A percentile compares a stretch with the other conserved stretches of the same genome.
phyloP scores from a whole-genome alignment of 768 basidiomycete genomes.

The Suillus sp. region DNA sequence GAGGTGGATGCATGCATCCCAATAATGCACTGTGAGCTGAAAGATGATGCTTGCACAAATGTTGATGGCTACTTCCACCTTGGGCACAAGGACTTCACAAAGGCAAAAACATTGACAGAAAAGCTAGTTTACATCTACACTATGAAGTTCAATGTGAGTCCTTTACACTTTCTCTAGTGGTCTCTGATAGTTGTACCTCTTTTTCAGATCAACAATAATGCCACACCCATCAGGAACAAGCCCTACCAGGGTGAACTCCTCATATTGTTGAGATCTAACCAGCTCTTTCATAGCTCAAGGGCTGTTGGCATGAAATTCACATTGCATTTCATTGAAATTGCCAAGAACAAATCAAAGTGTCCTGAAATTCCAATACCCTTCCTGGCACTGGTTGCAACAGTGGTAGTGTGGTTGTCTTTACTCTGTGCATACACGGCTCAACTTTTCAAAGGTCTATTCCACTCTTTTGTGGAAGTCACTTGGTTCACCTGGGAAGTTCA shows the following conservation, averaged over 20 bases:
- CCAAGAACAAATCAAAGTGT: not conserved
- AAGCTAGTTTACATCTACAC: not conserved
- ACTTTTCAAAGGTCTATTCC: not conserved
- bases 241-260: conserved; percentile 2
- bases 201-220: not conserved
- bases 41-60: not conserved
- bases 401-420: not conserved
- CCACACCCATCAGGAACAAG: not conserved
- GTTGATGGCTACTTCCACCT: not conserved
- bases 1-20: not conserved
- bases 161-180: not conserved
- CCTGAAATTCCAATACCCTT: not conserved
- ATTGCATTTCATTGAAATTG: not conserved
- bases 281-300: conserved; percentile 2
- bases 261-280: not conserved
- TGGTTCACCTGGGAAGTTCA: conserved; percentile 1
- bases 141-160: conserved; percentile 1
- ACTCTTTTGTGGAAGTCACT: not conserved
- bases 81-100: not conserved
- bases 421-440: not conserved
- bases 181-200: not conserved
- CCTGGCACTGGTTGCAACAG: not conserved
- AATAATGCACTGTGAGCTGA: not conserved
- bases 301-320: not conserved
- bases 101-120: not conserved